Evolutionary conservation across 2,329 filamentous ascomycete species (phyloP).

Genomic region (Colletotrichum incanum): DNA sequence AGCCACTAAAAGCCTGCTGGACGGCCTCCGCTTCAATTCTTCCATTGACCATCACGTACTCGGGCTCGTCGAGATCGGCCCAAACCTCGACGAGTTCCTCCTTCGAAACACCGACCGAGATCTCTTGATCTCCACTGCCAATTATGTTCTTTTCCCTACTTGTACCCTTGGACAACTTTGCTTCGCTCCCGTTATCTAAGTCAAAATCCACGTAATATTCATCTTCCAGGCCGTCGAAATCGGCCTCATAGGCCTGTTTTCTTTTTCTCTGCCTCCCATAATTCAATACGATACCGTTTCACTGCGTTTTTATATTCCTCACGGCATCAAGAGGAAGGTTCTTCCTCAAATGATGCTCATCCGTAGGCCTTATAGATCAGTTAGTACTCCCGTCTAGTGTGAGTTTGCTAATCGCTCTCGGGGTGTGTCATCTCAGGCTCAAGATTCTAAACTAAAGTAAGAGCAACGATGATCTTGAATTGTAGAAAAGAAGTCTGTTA

Average conservation of each 20-base stretch:
- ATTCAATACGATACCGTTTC: conserved; percentile 8
- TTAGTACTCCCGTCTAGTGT: conserved; percentile 8
- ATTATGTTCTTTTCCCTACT: not conserved
- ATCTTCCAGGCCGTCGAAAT: conserved; percentile 8
- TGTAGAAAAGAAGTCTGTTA: no score
- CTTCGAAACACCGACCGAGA: conserved; percentile 6
- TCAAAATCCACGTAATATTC: conserved; percentile 3
- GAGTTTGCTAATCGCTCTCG: conserved; percentile 5
- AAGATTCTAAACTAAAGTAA: not conserved
- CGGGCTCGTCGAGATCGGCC: conserved; percentile 13
- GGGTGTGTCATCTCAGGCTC: conserved; percentile 7
- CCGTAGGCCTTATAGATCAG: conserved; percentile 10
- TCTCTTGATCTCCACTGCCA: conserved; percentile 4
- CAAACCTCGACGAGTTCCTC: conserved; percentile 12
- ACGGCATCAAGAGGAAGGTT: conserved; percentile 1
- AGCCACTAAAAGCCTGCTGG: not conserved
- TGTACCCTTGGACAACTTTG: not conserved
- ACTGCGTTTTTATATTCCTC: conserved; percentile 3
- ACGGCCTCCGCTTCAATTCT: not conserved
- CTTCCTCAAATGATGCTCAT: conserved; percentile 1
- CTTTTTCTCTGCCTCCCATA: conserved; percentile 6
- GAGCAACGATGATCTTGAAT: not conserved
- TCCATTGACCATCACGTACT: not conserved
- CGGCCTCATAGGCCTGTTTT: conserved; percentile 3
- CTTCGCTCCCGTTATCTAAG: conserved; percentile 7